These are phyloP conservation scores for Fraxinus sp. DNA, from an alignment of 305 asterid species.

Conservation along the genomic window DNA sequence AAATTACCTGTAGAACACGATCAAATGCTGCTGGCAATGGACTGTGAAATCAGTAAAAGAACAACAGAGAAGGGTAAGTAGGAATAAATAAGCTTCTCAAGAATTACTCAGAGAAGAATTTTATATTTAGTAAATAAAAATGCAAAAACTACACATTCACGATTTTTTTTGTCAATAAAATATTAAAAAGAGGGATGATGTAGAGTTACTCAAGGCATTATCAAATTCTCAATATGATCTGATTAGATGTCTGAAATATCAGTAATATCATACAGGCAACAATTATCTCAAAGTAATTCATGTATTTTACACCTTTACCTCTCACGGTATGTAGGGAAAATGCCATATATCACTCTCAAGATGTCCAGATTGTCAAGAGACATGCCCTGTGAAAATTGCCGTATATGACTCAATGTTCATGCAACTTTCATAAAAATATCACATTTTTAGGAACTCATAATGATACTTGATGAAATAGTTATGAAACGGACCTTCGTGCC, in stretches of 20 bases:
- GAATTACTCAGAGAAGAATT: neutral
- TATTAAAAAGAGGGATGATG: neutral
- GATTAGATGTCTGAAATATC: neutral
- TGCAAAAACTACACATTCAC: neutral
- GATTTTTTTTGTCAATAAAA: neutral
- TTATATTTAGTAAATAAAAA: neutral
- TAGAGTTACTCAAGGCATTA: neutral
- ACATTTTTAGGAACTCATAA: neutral
- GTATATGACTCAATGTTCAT: neutral
- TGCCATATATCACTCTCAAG: conserved; percentile 83
- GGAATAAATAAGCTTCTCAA: conserved; percentile 3
- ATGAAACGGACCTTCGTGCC: neutral
- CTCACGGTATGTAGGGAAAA: conserved; percentile 91
- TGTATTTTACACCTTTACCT: conserved; percentile 43
- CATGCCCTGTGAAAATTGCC: conserved; percentile 46
- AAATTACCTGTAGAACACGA: conserved; percentile 78
- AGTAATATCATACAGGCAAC: neutral
- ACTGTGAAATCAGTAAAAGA: conserved; percentile 40
- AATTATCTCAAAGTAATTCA: conserved; percentile 4
- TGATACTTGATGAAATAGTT: neutral
- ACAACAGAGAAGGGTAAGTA: conserved; percentile 9
- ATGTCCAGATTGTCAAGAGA: conserved; percentile 65
- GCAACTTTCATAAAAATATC: neutral
- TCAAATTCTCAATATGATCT: neutral
- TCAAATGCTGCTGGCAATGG: conserved; percentile 87